phyloP scores from a whole-genome alignment of 306 rosid species.

The Morella rubra region DNA sequence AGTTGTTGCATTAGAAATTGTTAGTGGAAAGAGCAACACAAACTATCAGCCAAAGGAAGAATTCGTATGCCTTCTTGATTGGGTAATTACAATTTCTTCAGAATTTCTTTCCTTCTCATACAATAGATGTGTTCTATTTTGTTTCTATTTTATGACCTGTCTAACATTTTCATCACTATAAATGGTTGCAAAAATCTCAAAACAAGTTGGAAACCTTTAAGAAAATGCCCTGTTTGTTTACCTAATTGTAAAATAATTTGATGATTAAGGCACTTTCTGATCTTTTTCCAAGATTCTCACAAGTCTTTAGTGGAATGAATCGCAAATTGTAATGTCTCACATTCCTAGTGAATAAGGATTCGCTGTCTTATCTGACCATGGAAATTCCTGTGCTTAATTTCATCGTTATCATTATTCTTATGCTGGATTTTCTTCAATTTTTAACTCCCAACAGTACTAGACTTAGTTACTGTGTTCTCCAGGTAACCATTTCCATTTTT shows the following conservation, averaged over 20 bases:
- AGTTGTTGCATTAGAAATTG: conserved; percentile 80
- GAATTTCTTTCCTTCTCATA: conserved; percentile 18
- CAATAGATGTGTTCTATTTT: background rate
- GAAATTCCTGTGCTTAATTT: background rate
- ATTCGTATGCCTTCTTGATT: conserved; percentile 87
- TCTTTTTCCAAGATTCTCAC: background rate
- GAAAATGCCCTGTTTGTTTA: background rate
- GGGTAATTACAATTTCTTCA: conserved; percentile 51
- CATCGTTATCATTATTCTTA: background rate
- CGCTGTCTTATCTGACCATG: background rate
- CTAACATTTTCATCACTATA: background rate
- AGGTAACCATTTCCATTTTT: background rate
- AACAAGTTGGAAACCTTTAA: background rate
- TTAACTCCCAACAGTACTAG: background rate
- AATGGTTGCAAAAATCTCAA: background rate
- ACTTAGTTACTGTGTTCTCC: background rate
- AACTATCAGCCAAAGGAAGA: conserved; percentile 83
- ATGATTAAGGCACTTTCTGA: background rate
- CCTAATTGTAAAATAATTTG: background rate
- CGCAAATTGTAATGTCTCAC: background rate
- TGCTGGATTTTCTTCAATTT: no score
- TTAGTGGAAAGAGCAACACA: conserved; percentile 93
- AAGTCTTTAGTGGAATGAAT: background rate
- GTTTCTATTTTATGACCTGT: background rate
- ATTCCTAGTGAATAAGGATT: no score